Percentiles rank a stretch among this genome's conserved stretches.
These are phyloP conservation scores for Trichosporon coremiiforme DNA, from an alignment of 1,284 basidiomycete species.

Conservation along the genomic window DNA sequence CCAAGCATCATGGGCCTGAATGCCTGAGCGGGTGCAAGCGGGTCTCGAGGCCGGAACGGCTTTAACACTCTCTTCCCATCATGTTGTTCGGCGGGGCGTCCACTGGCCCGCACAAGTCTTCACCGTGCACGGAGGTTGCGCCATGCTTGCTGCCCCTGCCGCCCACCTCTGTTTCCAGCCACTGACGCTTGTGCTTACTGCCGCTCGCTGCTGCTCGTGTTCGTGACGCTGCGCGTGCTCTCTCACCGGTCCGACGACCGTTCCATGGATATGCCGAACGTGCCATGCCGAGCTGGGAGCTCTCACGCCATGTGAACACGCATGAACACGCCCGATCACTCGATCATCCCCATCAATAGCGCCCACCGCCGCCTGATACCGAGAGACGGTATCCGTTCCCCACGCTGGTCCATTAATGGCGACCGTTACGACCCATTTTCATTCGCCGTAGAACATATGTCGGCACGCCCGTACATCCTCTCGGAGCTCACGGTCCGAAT, in stretches of 20 bases:
- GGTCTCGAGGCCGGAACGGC: background rate
- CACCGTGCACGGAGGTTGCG: background rate
- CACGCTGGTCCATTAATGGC: background rate
- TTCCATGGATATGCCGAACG: background rate
- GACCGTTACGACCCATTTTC: background rate
- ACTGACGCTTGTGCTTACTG: too few relatives aligned
- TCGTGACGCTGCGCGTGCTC: background rate
- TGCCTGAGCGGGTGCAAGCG: background rate
- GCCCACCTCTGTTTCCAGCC: background rate
- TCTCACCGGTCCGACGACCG: background rate
- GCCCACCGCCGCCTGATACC: background rate
- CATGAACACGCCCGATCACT: background rate
- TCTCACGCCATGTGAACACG: too few relatives aligned
- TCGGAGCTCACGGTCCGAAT: background rate
- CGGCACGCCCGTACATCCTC: background rate
- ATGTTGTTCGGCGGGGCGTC: too few relatives aligned
- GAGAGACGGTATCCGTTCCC: background rate
- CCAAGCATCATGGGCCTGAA: background rate
- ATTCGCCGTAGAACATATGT: background rate
- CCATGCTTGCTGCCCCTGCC: background rate
- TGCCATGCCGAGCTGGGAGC: too few relatives aligned
- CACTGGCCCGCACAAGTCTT: too few relatives aligned
- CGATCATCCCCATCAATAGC: background rate
- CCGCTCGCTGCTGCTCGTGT: too few relatives aligned
- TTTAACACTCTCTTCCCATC: background rate